Evolutionary conservation across 495 filamentous ascomycete genomes (phyloP).

Genomic region (Halenospora varia): DNA sequence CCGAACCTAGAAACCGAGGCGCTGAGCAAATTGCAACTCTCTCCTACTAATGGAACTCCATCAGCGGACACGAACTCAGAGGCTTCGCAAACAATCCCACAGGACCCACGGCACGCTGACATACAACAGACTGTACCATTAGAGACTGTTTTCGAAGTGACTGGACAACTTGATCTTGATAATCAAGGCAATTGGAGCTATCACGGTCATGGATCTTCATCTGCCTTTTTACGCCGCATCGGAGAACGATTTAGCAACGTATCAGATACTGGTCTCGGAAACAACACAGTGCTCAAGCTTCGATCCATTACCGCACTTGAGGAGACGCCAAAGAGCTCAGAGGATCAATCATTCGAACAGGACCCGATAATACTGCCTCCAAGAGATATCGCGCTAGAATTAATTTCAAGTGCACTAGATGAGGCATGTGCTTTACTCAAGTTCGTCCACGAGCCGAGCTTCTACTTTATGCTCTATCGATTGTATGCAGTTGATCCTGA

Average conservation of each 20-base stretch:
- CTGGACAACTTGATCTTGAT: conserved; percentile 67
- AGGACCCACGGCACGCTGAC: conserved; percentile 17
- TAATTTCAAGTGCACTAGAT: conserved; percentile 60
- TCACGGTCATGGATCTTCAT: conserved; percentile 69
- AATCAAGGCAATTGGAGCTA: conserved; percentile 70
- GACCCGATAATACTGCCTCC: conserved; percentile 52
- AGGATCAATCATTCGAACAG: conserved; percentile 38
- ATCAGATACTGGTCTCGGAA: conserved; percentile 26
- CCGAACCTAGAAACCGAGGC: conserved; percentile 52
- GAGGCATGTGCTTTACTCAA: conserved; percentile 64
- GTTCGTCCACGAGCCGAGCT: conserved; percentile 66
- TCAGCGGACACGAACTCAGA: neutral
- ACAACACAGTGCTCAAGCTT: conserved; percentile 14
- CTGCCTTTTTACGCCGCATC: conserved; percentile 63
- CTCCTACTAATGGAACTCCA: neutral
- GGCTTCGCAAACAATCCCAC: neutral
- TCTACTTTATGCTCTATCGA: conserved; percentile 57
- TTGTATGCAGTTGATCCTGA: conserved; percentile 58
- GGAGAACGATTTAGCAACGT: conserved; percentile 61
- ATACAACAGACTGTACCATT: conserved; percentile 52
- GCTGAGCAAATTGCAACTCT: conserved; percentile 9
- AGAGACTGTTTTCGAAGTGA: conserved; percentile 72
- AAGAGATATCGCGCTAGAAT: conserved; percentile 47
- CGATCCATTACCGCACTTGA: conserved; percentile 48
- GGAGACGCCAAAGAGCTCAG: conserved; percentile 34